phyloP scores from a whole-genome alignment of 73 alveolate species.

The Paramecium biaurelia region DNA sequence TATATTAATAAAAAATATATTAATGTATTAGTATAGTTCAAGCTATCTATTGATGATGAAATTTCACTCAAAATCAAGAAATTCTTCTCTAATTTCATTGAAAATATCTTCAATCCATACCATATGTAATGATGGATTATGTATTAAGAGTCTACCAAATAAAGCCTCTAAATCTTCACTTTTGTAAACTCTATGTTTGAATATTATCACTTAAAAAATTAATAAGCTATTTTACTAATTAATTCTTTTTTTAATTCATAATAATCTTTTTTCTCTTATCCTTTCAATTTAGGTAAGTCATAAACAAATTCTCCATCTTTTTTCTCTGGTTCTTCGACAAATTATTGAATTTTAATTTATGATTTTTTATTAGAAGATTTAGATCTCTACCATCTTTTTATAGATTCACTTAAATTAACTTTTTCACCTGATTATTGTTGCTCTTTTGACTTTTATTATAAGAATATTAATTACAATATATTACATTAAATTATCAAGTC shows the following conservation, averaged over 20 bases:
- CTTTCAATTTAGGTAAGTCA: neutral
- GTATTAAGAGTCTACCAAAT: constrained; percentile 14
- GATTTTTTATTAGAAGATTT: neutral
- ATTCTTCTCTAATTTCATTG: constrained; percentile 13
- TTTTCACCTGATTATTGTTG: neutral
- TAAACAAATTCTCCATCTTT: neutral
- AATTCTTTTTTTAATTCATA: neutral
- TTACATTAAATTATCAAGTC: neutral
- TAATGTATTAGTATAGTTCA: neutral
- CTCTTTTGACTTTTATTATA: neutral
- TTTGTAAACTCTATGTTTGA: neutral
- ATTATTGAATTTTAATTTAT: neutral
- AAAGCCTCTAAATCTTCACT: constrained; percentile 14
- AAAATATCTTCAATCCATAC: neutral
- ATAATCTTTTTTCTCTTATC: neutral
- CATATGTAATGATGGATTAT: constrained; percentile 13
- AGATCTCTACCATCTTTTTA: neutral
- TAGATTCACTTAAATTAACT: neutral
- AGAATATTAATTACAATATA: neutral
- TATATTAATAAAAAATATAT: neutral
- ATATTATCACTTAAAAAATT: neutral
- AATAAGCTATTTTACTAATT: neutral
- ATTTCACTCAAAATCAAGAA: neutral
- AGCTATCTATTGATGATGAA: neutral
- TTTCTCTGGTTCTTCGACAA: neutral